Conservation (phyloP, 1,139 yeast genomes). For the Saccharomycopsis phalli region DNA sequence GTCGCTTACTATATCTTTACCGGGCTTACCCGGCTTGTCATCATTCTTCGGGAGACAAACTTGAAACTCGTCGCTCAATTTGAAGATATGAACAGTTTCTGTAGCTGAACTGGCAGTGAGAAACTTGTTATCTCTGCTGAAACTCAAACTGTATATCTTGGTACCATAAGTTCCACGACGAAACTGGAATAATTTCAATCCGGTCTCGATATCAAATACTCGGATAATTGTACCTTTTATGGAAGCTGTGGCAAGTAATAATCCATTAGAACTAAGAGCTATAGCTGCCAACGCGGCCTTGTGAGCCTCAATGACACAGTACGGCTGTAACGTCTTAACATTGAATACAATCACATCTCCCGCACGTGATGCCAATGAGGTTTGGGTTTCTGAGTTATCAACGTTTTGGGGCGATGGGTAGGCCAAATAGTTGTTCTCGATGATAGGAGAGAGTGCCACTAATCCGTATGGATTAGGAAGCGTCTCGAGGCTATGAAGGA, state of each 20-base stretch:
- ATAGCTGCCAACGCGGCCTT: conserved; percentile 76
- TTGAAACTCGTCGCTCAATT: conserved; percentile 44
- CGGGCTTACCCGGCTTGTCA: conserved; percentile 15
- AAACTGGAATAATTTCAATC: conserved; percentile 78
- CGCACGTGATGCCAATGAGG: conserved; percentile 22
- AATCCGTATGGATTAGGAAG: conserved; percentile 54
- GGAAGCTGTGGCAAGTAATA: conserved; percentile 83
- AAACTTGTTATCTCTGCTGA: conserved; percentile 65
- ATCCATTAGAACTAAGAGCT: conserved; percentile 72
- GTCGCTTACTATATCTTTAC: conserved; percentile 19
- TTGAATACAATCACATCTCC: conserved; percentile 91
- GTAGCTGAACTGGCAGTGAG: conserved; percentile 84
- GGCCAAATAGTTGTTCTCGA: conserved; percentile 60
- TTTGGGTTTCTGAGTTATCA: conserved; percentile 13
- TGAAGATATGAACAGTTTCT: conserved; percentile 86
- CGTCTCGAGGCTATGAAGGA: conserved; percentile 82
- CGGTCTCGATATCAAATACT: conserved; percentile 77
- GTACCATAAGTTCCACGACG: conserved; percentile 94
- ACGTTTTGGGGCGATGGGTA: conserved; percentile 72
- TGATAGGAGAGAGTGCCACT: conserved; percentile 55
- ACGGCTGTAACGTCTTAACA: conserved; percentile 66
- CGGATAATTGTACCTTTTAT: conserved; percentile 92
- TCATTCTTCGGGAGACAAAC: conserved; percentile 1
- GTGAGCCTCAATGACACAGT: conserved; percentile 89
- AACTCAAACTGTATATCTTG: conserved; percentile 72